These are phyloP conservation scores for Nakazawaea sp. DNA, from an alignment of 805 yeast genomes.

Conservation along the genomic window DNA sequence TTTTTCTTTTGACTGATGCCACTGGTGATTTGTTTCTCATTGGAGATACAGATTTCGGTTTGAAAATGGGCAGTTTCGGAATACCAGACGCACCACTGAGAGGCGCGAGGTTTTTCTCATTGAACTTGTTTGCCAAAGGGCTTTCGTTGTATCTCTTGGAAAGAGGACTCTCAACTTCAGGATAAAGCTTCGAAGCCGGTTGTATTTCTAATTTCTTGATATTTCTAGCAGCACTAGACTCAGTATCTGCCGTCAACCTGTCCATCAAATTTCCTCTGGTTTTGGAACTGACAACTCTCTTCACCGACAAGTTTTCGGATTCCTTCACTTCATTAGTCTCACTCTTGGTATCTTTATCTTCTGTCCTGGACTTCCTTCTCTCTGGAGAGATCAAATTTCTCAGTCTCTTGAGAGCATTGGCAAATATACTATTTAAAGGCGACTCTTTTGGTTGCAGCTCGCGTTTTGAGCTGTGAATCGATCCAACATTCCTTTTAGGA, in stretches of 20 bases:
- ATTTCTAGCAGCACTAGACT: constrained; percentile 13
- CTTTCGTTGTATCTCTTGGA: constrained; percentile 9
- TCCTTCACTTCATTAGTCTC: neutral
- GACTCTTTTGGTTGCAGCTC: neutral
- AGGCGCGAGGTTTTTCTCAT: neutral
- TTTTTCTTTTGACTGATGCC: neutral
- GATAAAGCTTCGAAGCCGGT: neutral
- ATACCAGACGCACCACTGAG: neutral
- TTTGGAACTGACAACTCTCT: constrained; percentile 5
- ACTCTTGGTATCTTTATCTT: neutral
- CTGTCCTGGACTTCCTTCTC: neutral
- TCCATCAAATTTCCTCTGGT: constrained; percentile 9
- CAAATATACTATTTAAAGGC: constrained; percentile 6
- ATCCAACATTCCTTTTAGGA: neutral
- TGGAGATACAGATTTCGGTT: neutral
- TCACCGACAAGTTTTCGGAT: constrained; percentile 1
- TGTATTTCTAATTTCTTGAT: constrained; percentile 2
- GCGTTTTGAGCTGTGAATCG: neutral
- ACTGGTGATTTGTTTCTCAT: no score
- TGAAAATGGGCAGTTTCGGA: constrained; percentile 6
- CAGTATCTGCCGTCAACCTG: constrained; percentile 14
- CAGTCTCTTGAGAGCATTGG: constrained; percentile 9
- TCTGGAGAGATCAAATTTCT: constrained; percentile 6
- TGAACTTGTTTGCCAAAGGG: neutral
- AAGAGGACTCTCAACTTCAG: constrained; percentile 5